phyloP scores from a whole-genome alignment of 352 stramenopile species.

The Globisporangium acanthophoron region DNA sequence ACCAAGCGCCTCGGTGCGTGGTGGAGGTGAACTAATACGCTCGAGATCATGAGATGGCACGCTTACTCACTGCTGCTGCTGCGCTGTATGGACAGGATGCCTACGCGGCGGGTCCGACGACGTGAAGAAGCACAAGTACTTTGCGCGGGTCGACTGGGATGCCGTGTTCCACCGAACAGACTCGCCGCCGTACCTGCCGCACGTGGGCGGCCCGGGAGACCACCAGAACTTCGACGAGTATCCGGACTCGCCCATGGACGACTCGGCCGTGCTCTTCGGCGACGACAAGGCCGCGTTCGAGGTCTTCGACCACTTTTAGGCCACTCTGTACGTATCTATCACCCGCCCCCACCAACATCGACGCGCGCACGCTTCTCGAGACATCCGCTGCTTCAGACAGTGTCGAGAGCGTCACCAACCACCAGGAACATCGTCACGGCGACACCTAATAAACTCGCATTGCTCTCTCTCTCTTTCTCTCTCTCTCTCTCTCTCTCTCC shows the following conservation, averaged over 20 bases:
- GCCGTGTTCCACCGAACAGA: slow-evolving; percentile 67
- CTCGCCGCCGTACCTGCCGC: slow-evolving; percentile 79
- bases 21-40: no score
- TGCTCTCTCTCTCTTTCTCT: slow-evolving; percentile 4
- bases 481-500: no score
- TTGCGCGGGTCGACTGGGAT: slow-evolving; percentile 84
- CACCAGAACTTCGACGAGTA: slow-evolving; percentile 94
- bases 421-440: neutral
- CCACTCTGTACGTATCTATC: neutral
- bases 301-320: slow-evolving; percentile 85
- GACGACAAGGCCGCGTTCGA: slow-evolving; percentile 83
- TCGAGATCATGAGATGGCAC: no score
- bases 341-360: neutral
- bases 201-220: slow-evolving; percentile 77
- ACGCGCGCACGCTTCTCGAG: no score
- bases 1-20: slow-evolving; percentile 81
- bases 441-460: slow-evolving; percentile 1
- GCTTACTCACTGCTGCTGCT: slow-evolving; percentile 10
- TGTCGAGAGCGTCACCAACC: neutral
- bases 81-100: slow-evolving; percentile 48
- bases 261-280: slow-evolving; percentile 75
- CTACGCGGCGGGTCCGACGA: slow-evolving; percentile 86
- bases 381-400: no score
- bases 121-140: slow-evolving; percentile 93
- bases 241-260: slow-evolving; percentile 85